These are phyloP conservation scores for Ceratobasidium sp. DNA, from an alignment of 1,284 basidiomycete species.

Conservation along the genomic window DNA sequence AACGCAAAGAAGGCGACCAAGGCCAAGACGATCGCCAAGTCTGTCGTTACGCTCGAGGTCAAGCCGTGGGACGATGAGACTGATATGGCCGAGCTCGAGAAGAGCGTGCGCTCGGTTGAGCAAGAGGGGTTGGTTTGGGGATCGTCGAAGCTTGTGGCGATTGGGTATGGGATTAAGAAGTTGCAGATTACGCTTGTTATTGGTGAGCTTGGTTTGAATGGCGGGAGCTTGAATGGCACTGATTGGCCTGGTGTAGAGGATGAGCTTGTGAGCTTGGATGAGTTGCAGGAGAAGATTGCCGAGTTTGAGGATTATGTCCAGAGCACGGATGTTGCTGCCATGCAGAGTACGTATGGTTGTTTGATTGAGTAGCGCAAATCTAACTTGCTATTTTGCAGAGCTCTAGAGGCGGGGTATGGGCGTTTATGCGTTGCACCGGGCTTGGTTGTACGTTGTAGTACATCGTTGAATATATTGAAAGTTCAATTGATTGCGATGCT, in stretches of 20 bases:
- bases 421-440: not conserved
- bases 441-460: not conserved
- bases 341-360: constrained; percentile 77
- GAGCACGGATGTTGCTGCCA: constrained; percentile 91
- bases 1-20: constrained; percentile 94
- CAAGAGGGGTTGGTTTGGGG: constrained; percentile 97
- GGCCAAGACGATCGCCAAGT: constrained; percentile 92
- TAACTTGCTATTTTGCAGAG: constrained; percentile 1
- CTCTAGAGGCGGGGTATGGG: constrained; percentile 6
- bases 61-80: constrained; percentile 99
- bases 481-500: not conserved
- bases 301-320: constrained; percentile 97
- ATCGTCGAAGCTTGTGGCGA: constrained; percentile 89
- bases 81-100: constrained; percentile 92
- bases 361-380: not conserved
- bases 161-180: constrained; percentile 95
- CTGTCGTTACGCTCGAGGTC: constrained; percentile 95
- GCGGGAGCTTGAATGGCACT: constrained; percentile 11
- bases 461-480: constrained; percentile 23
- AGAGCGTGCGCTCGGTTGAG: constrained; percentile 87
- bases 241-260: constrained; percentile 73
- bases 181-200: constrained; percentile 96
- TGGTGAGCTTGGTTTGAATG: constrained; percentile 69
- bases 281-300: constrained; percentile 90
- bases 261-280: constrained; percentile 94